A percentile compares a stretch with the other conserved stretches of the same genome.
Evolutionary conservation across 1,284 basidiomycete species (phyloP).

Genomic region (Trichosporon ovoides): DNA sequence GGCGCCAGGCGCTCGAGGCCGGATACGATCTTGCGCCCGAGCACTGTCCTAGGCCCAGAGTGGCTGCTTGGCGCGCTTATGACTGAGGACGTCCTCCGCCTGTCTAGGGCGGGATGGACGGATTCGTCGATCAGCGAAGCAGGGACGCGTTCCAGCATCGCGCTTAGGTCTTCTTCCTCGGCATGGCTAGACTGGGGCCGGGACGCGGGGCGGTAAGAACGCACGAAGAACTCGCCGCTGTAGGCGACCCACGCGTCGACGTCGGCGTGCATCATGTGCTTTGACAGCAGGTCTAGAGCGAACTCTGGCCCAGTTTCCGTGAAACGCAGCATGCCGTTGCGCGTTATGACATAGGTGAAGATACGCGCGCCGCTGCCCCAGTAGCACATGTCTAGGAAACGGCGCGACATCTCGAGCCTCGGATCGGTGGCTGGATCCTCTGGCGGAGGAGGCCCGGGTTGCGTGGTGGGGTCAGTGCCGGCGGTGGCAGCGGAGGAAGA

Average conservation of each 20-base stretch:
- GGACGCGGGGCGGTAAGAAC: slow-evolving; percentile 6
- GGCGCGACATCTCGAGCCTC: slow-evolving; percentile 39
- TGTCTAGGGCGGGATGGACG: neutral
- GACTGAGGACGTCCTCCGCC: neutral
- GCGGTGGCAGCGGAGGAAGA: neutral
- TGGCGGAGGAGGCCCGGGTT: no score
- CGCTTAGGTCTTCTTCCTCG: slow-evolving; percentile 27
- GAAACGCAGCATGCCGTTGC: slow-evolving; percentile 53
- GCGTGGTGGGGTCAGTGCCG: no score
- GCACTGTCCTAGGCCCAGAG: neutral
- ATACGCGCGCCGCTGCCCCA: slow-evolving; percentile 51
- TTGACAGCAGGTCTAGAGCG: slow-evolving; percentile 53
- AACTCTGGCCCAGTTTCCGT: slow-evolving; percentile 56
- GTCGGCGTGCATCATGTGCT: slow-evolving; percentile 56
- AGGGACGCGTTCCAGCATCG: neutral
- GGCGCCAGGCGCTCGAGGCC: neutral
- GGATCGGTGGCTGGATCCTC: neutral
- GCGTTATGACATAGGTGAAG: slow-evolving; percentile 54
- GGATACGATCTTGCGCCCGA: neutral
- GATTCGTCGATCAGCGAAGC: neutral
- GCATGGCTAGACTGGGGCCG: neutral
- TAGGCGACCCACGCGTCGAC: slow-evolving; percentile 47
- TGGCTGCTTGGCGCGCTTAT: neutral
- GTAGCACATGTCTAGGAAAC: slow-evolving; percentile 51
- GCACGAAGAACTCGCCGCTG: slow-evolving; percentile 42